Percentiles rank a stretch among this genome's conserved stretches.
These are phyloP conservation scores for Hericium alpestre DNA, from an alignment of 768 basidiomycete species.

Conservation along the genomic window DNA sequence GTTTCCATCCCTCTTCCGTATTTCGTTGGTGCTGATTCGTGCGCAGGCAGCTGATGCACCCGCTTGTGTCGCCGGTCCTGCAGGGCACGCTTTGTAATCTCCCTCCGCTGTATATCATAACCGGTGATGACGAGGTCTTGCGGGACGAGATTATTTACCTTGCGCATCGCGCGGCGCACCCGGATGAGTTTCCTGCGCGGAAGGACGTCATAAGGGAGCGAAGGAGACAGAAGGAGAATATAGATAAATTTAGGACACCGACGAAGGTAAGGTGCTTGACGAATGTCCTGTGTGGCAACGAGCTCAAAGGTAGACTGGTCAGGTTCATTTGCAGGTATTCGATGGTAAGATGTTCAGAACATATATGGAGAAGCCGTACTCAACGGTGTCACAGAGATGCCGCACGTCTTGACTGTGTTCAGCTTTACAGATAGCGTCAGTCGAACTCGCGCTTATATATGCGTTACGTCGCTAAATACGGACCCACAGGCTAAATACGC, in stretches of 20 bases:
- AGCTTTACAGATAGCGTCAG: constrained; percentile 50
- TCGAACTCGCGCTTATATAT: background rate
- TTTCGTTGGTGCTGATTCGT: background rate
- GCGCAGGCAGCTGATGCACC: constrained; percentile 48
- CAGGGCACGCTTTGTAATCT: constrained; percentile 68
- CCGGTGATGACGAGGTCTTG: constrained; percentile 65
- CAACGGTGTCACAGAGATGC: constrained; percentile 38
- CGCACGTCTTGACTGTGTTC: constrained; percentile 67
- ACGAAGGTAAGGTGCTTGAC: constrained; percentile 30
- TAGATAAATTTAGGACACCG: constrained; percentile 36
- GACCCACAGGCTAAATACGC: constrained; percentile 42
- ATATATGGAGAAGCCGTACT: background rate
- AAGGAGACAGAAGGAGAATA: constrained; percentile 40
- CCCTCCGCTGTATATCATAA: constrained; percentile 63
- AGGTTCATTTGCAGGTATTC: constrained; percentile 69
- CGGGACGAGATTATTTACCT: constrained; percentile 70
- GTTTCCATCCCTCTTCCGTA: constrained; percentile 13
- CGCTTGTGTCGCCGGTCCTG: constrained; percentile 62
- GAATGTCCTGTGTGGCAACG: constrained; percentile 10
- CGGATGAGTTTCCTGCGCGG: constrained; percentile 50
- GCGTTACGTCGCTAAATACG: background rate
- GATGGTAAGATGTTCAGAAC: constrained; percentile 38
- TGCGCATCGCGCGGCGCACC: constrained; percentile 74
- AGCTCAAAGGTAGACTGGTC: constrained; percentile 16
- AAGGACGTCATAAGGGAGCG: constrained; percentile 37